Conservation (phyloP, 768 basidiomycete genomes). For the Leccinellum rugosiceps region DNA sequence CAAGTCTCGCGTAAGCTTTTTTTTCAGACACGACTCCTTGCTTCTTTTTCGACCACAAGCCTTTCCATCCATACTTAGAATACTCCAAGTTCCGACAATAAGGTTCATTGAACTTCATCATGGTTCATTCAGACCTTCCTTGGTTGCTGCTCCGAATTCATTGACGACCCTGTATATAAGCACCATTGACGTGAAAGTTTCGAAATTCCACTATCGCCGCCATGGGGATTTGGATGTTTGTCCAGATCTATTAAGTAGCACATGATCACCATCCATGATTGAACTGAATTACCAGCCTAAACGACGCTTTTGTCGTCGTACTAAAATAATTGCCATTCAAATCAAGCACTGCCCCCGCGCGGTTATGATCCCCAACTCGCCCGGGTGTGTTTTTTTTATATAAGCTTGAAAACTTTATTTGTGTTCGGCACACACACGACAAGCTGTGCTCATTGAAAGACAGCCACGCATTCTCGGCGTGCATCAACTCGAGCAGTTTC, state of each 20-base stretch:
- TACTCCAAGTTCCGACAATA: conserved; percentile 14
- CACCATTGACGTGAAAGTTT: conserved; percentile 9
- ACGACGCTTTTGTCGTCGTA: conserved; percentile 12
- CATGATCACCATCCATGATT: not conserved
- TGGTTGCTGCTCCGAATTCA: conserved; percentile 12
- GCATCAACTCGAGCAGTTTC: conserved; percentile 23
- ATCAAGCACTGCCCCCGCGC: conserved; percentile 23
- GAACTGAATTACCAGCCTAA: not conserved
- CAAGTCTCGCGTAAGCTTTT: conserved; percentile 5
- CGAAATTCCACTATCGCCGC: conserved; percentile 26
- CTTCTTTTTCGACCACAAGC: not conserved
- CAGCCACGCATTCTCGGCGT: conserved; percentile 25
- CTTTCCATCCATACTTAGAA: not conserved
- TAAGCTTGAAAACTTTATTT: conserved; percentile 19
- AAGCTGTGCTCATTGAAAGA: conserved; percentile 16
- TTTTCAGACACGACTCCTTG: not conserved
- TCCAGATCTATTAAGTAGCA: not conserved
- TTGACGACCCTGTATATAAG: conserved; percentile 19
- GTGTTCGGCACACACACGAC: not conserved
- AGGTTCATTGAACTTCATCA: conserved; percentile 7
- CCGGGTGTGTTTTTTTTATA: conserved; percentile 9
- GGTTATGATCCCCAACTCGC: conserved; percentile 18
- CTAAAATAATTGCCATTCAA: conserved; percentile 6
- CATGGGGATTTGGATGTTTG: conserved; percentile 17
- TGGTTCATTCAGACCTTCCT: conserved; percentile 10